Conservation (phyloP, 2,329 filamentous ascomycete species). For the Huntiella savannae region DNA sequence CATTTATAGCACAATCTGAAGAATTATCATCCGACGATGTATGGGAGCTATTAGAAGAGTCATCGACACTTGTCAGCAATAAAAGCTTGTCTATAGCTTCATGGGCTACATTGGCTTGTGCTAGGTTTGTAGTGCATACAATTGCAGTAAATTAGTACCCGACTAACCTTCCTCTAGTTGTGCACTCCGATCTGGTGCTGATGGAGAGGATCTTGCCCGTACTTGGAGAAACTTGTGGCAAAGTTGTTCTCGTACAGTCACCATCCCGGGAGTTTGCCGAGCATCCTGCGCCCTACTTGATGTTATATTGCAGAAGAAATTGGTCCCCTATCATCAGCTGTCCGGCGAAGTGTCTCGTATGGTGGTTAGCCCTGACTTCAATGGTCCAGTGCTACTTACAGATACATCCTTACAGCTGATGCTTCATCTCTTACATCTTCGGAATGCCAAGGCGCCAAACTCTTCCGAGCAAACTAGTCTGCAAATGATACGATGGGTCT, state of each 20-base stretch:
- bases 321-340: conserved; percentile 50
- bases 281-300: conserved; percentile 58
- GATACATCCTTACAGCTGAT: conserved; percentile 64
- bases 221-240: conserved; percentile 64
- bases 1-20: conserved; percentile 33
- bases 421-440: conserved; percentile 45
- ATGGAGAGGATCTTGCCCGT: conserved; percentile 2
- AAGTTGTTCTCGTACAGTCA: conserved; percentile 49
- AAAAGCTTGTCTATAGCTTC: conserved; percentile 48
- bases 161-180: conserved; percentile 17
- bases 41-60: conserved; percentile 33
- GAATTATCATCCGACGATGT: conserved; percentile 32
- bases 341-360: conserved; percentile 54
- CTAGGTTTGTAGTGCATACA: conserved; percentile 37
- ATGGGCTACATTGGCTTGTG: conserved; percentile 72
- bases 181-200: conserved; percentile 12
- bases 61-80: conserved; percentile 42
- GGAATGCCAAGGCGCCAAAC: conserved; percentile 48
- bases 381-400: conserved; percentile 58
- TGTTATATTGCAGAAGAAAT: conserved; percentile 41
- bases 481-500: conserved; percentile 63
- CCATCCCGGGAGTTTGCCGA: conserved; percentile 51
- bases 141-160: neutral
- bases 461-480: conserved; percentile 48
- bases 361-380: conserved; percentile 58